Percentiles rank a stretch among this genome's conserved stretches.
Conservation (phyloP, 108 stramenopile genomes). For the Pinguiococcus pyrenoidosus region DNA sequence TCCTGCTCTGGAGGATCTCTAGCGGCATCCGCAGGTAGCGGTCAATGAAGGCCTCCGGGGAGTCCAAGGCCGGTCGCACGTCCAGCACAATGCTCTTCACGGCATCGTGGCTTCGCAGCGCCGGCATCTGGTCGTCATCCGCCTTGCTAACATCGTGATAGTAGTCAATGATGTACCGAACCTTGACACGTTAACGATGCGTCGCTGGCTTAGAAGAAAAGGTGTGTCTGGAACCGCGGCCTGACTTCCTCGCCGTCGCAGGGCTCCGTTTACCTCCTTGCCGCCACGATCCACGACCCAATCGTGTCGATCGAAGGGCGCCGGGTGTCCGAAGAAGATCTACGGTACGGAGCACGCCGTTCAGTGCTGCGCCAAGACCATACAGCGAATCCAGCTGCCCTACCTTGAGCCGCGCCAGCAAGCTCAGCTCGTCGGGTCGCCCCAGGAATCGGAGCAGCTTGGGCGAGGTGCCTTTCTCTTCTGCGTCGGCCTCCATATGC, state of each 20-base stretch:
- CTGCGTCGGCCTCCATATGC: conserved; percentile 18
- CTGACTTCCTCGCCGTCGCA: background rate
- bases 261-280: conserved; percentile 9
- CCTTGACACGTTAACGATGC: conserved; percentile 15
- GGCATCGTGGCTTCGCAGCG: conserved; percentile 42
- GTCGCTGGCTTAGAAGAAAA: too few species aligned
- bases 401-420: too few species aligned
- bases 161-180: conserved; percentile 96
- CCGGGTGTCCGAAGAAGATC: conserved; percentile 67
- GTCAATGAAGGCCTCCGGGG: conserved; percentile 41
- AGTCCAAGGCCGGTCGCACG: conserved; percentile 87
- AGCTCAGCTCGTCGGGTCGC: conserved; percentile 77
- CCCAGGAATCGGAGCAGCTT: conserved; percentile 77
- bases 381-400: too few species aligned
- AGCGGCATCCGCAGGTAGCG: conserved; percentile 61
- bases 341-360: too few species aligned
- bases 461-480: conserved; percentile 29
- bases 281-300: conserved; percentile 73
- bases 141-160: conserved; percentile 70
- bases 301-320: conserved; percentile 97
- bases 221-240: too few species aligned
- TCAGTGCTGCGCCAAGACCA: too few species aligned
- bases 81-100: conserved; percentile 74
- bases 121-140: conserved; percentile 33
- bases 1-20: too few species aligned